Evolutionary conservation across 1,139 yeast genomes (phyloP), one percentile per base, ranked within the genome.

Genomic region (Hansenula lynferdii): DNA sequence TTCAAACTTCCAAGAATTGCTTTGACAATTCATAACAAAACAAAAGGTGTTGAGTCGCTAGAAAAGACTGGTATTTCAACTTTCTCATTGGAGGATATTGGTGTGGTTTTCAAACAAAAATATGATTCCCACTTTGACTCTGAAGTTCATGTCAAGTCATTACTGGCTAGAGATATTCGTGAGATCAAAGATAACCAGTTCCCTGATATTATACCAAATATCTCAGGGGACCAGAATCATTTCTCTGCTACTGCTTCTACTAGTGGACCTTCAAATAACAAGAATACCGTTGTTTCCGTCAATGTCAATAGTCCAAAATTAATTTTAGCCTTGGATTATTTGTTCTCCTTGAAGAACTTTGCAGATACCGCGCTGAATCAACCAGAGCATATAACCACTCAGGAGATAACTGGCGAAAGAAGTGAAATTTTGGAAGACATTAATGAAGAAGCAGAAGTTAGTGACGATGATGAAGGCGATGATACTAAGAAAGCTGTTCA

Each of bases 281-380:
- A 70, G 41, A 62, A 70, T 28, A 66, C 76, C 6, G 74, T 81
- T 30, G 61, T 76, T 2, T 70, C 82, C 53, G 59, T 85, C 10
- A 77, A 87, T 0, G 73, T 90, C 11, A 95, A 89, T 48, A 84
- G 82, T 46, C 97, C 97, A 0, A 77, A 73, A 43, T 72, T 85
- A 16, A 80, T 92, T 36, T 61, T 92, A 36, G 97, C 97, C 0
- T 65, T 92, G 47, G 98, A 90, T 53, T 90, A 86, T 57, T 55
- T 92, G 31, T 76, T 89, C 61, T 90, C 92, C 1, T 57, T 92
- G 47, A 85, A 85, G 50, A 62, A 72, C 0, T 85, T 84, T 57
- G 60, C 69, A 18, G 78, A 72, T 47, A 65, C 64, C 42, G 80
- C 78, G 0, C 44, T 65, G 17, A 43, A 34, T 3, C 37, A 39